Percentiles rank a stretch among this genome's conserved stretches.
Evolutionary conservation across 305 asterid genomes (phyloP).

Genomic region (Fraxinus sp.): DNA sequence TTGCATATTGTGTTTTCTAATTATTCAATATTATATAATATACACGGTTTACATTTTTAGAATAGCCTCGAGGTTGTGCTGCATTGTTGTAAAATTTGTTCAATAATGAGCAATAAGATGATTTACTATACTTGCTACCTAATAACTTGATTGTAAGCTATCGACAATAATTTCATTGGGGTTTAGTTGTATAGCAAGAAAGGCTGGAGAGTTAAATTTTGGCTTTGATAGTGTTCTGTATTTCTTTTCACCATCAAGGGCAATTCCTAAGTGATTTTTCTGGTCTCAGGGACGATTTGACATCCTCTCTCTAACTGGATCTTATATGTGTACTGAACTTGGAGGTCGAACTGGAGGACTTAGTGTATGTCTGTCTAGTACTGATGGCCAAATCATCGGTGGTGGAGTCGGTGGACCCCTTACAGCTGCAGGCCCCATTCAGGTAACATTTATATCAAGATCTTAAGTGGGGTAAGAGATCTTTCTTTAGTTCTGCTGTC

Average conservation of each 20-base stretch:
- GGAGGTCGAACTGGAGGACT: slow-evolving; percentile 63
- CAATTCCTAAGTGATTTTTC: slow-evolving; percentile 1
- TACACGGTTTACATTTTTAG: not conserved
- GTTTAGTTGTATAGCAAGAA: not conserved
- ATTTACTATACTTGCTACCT: not conserved
- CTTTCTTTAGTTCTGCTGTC: not conserved
- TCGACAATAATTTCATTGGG: not conserved
- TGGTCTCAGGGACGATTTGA: slow-evolving; percentile 56
- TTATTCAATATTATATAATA: not conserved
- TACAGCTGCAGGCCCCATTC: slow-evolving; percentile 61
- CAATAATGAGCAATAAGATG: not conserved
- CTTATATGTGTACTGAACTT: slow-evolving; percentile 49
- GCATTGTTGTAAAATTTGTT: not conserved
- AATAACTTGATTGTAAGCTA: not conserved
- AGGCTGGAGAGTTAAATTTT: not conserved
- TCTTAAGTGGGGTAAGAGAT: not conserved
- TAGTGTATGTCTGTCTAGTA: slow-evolving; percentile 51
- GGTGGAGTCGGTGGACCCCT: slow-evolving; percentile 66
- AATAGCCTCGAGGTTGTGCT: not conserved
- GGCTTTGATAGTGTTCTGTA: not conserved
- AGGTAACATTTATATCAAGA: slow-evolving; percentile 33
- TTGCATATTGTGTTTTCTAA: not conserved
- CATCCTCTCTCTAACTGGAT: slow-evolving; percentile 58
- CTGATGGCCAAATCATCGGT: slow-evolving; percentile 65
- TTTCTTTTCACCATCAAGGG: not conserved